Percentiles rank a stretch among this genome's conserved stretches.
Conservation (phyloP, 306 rosid species). For the Malus orientalis region DNA sequence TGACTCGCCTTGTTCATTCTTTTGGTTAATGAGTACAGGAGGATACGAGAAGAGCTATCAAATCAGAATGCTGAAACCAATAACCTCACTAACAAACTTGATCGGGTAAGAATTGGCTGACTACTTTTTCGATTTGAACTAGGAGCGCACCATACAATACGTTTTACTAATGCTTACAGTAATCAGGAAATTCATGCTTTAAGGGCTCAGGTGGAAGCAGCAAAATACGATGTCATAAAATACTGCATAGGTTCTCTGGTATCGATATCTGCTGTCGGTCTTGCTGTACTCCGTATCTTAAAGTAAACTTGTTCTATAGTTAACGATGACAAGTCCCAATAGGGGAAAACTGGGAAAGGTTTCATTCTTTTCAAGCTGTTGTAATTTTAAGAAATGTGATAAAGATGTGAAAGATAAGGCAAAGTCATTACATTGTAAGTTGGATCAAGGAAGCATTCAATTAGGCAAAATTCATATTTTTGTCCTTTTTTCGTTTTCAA, state of each 20-base stretch:
- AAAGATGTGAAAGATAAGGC: background rate
- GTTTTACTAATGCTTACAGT: background rate
- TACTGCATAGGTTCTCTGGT: conserved; percentile 97
- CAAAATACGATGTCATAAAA: conserved; percentile 90
- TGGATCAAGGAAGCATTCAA: background rate
- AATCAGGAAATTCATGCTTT: conserved; percentile 80
- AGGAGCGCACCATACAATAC: too few species aligned
- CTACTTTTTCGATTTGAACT: background rate
- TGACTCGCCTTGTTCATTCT: background rate
- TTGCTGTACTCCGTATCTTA: conserved; percentile 75
- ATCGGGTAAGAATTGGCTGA: conserved; percentile 48
- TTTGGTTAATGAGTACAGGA: conserved; percentile 43
- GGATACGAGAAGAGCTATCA: conserved; percentile 80
- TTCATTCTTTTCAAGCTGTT: conserved; percentile 22
- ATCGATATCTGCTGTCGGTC: conserved; percentile 93
- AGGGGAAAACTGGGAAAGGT: background rate
- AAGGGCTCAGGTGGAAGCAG: conserved; percentile 90
- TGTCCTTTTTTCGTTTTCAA: background rate
- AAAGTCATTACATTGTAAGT: background rate
- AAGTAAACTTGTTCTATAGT: conserved; percentile 38
- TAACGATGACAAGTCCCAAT: conserved; percentile 12
- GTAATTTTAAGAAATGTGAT: conserved; percentile 13
- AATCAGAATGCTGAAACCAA: conserved; percentile 82
- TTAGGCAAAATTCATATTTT: background rate
- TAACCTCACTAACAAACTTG: conserved; percentile 85